A percentile compares a stretch with the other conserved stretches of the same genome.
phyloP scores from a whole-genome alignment of 331 rosid genomes.

The Ulmus americana region DNA sequence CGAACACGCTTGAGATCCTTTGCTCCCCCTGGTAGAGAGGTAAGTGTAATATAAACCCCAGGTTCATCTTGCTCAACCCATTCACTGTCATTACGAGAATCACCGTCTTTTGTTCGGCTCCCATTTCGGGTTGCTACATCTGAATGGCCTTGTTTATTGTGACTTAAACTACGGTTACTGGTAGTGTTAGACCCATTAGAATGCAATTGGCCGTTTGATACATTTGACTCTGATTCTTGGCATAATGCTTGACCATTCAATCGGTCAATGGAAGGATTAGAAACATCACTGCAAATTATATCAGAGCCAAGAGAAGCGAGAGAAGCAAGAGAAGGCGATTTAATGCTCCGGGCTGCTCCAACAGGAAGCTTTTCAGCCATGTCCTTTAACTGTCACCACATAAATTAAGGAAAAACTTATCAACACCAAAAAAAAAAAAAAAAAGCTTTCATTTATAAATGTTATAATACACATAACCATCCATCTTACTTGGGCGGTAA shows the following conservation, averaged over 20 bases:
- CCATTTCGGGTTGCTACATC: constrained; percentile 64
- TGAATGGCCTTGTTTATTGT: constrained; percentile 60
- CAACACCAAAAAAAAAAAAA: background rate
- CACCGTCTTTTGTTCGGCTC: constrained; percentile 68
- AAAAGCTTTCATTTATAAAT: background rate
- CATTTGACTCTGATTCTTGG: constrained; percentile 61
- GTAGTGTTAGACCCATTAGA: constrained; percentile 63
- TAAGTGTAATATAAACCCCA: constrained; percentile 90
- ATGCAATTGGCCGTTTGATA: constrained; percentile 54
- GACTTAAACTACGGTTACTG: constrained; percentile 45
- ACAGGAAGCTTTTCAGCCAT: constrained; percentile 97
- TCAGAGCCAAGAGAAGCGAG: constrained; percentile 64
- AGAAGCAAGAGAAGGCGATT: constrained; percentile 55
- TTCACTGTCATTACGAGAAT: constrained; percentile 65
- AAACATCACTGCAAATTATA: constrained; percentile 49
- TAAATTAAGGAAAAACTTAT: background rate
- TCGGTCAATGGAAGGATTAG: constrained; percentile 49
- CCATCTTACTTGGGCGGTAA: constrained; percentile 83
- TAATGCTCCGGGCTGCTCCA: constrained; percentile 67
- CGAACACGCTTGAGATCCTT: constrained; percentile 95
- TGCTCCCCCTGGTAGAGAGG: constrained; percentile 83
- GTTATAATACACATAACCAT: constrained; percentile 1
- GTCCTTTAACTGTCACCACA: constrained; percentile 68
- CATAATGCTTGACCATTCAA: constrained; percentile 49
- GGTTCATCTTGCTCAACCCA: constrained; percentile 97